Conservation (phyloP, 1,284 basidiomycete genomes). For the Microbotryum intermedium region DNA sequence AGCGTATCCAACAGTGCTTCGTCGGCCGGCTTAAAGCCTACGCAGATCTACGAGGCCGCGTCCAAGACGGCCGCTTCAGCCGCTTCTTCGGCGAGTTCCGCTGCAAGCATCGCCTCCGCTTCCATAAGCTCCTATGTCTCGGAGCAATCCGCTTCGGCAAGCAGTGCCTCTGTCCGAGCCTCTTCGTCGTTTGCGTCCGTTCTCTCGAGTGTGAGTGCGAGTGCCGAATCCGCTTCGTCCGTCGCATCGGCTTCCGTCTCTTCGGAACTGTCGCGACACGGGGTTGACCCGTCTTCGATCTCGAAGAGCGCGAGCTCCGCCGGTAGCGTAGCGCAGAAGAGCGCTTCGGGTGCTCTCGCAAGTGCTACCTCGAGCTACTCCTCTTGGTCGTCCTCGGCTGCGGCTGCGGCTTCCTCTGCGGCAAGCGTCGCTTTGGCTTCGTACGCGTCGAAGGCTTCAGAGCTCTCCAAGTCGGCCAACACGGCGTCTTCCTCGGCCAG, state of each 20-base stretch:
- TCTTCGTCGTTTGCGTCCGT: constrained; percentile 1
- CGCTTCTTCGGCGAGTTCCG: background rate
- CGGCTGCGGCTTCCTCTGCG: constrained; percentile 19
- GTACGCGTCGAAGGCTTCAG: constrained; percentile 6
- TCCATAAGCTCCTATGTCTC: background rate
- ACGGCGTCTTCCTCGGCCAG: constrained; percentile 15
- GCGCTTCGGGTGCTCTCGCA: background rate
- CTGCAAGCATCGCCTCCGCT: constrained; percentile 3
- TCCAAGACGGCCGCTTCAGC: background rate
- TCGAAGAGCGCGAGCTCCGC: constrained; percentile 11
- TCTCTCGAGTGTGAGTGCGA: background rate
- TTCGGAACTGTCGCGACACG: constrained; percentile 10
- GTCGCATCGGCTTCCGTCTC: constrained; percentile 18
- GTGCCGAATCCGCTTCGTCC: constrained; percentile 11
- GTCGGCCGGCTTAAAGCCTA: background rate
- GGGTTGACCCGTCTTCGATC: constrained; percentile 16
- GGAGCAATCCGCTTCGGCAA: background rate
- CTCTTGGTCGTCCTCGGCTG: constrained; percentile 20
- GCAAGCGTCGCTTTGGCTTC: constrained; percentile 12
- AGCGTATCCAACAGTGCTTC: background rate
- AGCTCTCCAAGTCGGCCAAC: constrained; percentile 21
- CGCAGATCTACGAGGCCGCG: background rate
- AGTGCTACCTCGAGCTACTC: background rate
- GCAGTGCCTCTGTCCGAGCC: too few relatives aligned
- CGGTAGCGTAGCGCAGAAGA: constrained; percentile 10